These are phyloP conservation scores for Hygrocybe punicea DNA, from an alignment of 768 basidiomycete species.

Conservation along the genomic window DNA sequence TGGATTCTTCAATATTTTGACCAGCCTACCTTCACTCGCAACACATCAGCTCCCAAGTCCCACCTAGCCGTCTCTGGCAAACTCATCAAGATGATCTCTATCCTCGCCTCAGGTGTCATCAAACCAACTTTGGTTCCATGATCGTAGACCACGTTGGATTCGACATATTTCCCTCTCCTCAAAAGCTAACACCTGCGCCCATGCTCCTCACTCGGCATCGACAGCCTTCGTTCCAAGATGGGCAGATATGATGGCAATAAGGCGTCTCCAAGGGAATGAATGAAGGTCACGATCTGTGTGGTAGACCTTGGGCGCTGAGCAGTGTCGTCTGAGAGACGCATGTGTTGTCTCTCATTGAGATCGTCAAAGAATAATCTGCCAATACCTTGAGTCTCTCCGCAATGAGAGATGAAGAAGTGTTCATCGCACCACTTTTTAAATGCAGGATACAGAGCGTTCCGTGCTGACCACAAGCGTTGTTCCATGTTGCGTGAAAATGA, in stretches of 20 bases:
- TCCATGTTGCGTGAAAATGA: conserved; percentile 82
- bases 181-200: too few relatives aligned
- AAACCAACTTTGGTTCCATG: conserved; percentile 84
- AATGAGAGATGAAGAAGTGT: conserved; percentile 92
- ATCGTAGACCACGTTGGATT: conserved; percentile 80
- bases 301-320: conserved; percentile 65
- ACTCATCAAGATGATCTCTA: conserved; percentile 90
- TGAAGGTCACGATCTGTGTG: conserved; percentile 73
- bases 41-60: conserved; percentile 85
- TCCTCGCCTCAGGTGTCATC: conserved; percentile 77
- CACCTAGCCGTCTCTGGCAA: conserved; percentile 83
- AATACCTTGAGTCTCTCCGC: too few relatives aligned
- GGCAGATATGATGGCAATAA: conserved; percentile 92
- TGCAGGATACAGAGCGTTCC: conserved; percentile 63
- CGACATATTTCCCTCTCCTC: too few relatives aligned
- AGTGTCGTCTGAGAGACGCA: too few relatives aligned
- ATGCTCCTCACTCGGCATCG: too few relatives aligned
- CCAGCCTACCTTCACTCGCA: too few relatives aligned
- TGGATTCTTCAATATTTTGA: too few relatives aligned
- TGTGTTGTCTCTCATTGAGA: too few relatives aligned
- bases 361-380: too few relatives aligned
- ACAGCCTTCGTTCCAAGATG: conserved; percentile 61
- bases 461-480: conserved; percentile 71
- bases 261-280: conserved; percentile 67
- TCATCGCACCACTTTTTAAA: conserved; percentile 98